A percentile compares a stretch with the other conserved stretches of the same genome.
Evolutionary conservation across 1,284 basidiomycete genomes (phyloP).

Genomic region (Coniferiporia weirii): DNA sequence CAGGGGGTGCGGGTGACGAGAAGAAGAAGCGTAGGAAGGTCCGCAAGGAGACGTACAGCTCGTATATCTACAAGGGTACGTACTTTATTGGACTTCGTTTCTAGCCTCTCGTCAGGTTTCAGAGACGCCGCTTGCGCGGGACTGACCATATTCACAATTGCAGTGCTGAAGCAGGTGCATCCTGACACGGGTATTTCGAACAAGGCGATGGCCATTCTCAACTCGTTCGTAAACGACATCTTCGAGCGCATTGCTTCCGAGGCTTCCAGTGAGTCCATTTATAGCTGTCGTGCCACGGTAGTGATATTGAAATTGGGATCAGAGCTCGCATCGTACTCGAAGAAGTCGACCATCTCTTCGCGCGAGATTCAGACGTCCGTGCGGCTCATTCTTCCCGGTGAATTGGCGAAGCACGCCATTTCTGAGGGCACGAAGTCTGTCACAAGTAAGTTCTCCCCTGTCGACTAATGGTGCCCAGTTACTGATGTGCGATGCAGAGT

Average conservation of each 20-base stretch:
- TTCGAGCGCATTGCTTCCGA: conserved; percentile 70
- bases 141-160: neutral
- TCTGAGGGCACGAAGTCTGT: conserved; percentile 69
- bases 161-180: conserved; percentile 67
- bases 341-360: conserved; percentile 72
- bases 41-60: conserved; percentile 64
- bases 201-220: conserved; percentile 74
- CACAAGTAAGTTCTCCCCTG: conserved; percentile 12
- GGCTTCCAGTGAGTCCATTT: conserved; percentile 50
- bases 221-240: conserved; percentile 69
- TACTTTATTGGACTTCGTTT: conserved; percentile 7
- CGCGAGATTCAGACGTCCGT: conserved; percentile 74
- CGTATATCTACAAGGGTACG: conserved; percentile 66
- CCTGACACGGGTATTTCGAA: conserved; percentile 75
- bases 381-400: conserved; percentile 67
- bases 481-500: conserved; percentile 22
- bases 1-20: conserved; percentile 37
- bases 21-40: conserved; percentile 58
- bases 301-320: conserved; percentile 12
- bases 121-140: conserved; percentile 4
- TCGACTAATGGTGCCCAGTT: conserved; percentile 13
- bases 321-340: conserved; percentile 69
- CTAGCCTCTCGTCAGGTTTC: neutral
- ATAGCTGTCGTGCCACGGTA: neutral
- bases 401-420: conserved; percentile 79